Evolutionary conservation across 192 early-diverging fungal genomes (phyloP), one percentile per base, ranked within the genome.

Genomic region (Glomus cerebriforme): DNA sequence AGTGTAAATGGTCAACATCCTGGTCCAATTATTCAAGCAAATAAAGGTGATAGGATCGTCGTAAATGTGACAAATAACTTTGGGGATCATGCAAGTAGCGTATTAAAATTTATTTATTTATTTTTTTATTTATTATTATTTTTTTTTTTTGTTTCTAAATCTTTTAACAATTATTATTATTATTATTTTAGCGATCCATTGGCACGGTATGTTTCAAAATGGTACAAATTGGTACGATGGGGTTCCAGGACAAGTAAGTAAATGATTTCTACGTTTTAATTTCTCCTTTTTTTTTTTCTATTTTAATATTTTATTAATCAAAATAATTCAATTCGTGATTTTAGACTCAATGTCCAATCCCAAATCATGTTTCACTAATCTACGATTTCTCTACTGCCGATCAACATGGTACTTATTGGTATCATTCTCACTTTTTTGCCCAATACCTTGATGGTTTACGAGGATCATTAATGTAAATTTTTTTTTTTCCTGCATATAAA

Each of bases 1-100:
- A 91, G 91, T 70, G 90, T 92, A 67, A 93, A 93, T 81, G 87
- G 87, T 4, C 80, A 75, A 59, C 92, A 68, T 26, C 86, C 83
- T 32, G 83, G 78, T 26, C 88, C 88, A 7, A n/a, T 82, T 34
- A 67, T 89, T 27, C 79, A 86, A 58, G 86, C 79, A 13, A 86
- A 80, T 12, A 73, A 84, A 4, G 85, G 85, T 32, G 88, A 88
- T 47, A 83, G 82, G 10, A 64, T 88, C 13, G 80, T 88, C 0
- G 82, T 89, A 62, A 85, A 87, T 72, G 84, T 84, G 35, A 78
- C 72, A 37, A 79, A 80, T 74, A 82, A 83, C 19, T 83, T 87
- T 39, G 68, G 54, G 31, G 79, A 79, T 6, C 80, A 78, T 5
- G 77, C 88, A 29, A 71, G 85, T 49, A 82, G n/a, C n/a, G n/a